phyloP scores from a whole-genome alignment of 2,329 filamentous ascomycete genomes.

The Aspergillus proliferans region DNA sequence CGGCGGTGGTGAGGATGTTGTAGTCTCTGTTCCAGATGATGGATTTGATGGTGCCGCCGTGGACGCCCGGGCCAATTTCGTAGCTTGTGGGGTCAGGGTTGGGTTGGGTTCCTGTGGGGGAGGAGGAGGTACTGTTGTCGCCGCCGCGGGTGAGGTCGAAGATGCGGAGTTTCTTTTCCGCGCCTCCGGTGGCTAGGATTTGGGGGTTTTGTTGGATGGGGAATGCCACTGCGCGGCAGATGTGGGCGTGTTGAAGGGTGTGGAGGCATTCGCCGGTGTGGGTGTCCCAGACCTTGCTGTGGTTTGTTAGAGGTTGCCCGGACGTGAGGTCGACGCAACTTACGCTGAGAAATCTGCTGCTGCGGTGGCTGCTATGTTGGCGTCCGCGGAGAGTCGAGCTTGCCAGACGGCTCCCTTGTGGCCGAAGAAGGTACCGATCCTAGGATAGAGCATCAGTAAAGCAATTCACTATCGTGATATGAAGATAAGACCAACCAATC shows the following conservation, averaged over 20 bases:
- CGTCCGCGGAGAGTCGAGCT: constrained; percentile 81
- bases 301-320: neutral
- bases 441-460: constrained; percentile 21
- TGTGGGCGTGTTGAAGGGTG: constrained; percentile 86
- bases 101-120: constrained; percentile 33
- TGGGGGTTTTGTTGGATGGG: constrained; percentile 71
- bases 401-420: constrained; percentile 99
- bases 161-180: constrained; percentile 93
- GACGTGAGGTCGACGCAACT: constrained; percentile 25
- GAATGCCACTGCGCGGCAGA: constrained; percentile 89
- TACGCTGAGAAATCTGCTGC: constrained; percentile 95
- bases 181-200: constrained; percentile 83
- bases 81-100: constrained; percentile 61
- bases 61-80: constrained; percentile 79
- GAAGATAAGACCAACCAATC: constrained; percentile 60
- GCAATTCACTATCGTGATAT: neutral
- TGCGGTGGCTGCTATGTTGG: constrained; percentile 80
- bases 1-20: constrained; percentile 83
- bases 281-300: constrained; percentile 92
- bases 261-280: constrained; percentile 84
- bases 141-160: constrained; percentile 69
- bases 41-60: constrained; percentile 86
- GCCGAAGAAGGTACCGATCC: constrained; percentile 94
- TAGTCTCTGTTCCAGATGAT: constrained; percentile 92
- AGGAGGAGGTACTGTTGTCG: constrained; percentile 29